These are phyloP conservation scores for Setaria italica DNA, from an alignment of 202 grass and related monocot species.

Conservation along the genomic window DNA sequence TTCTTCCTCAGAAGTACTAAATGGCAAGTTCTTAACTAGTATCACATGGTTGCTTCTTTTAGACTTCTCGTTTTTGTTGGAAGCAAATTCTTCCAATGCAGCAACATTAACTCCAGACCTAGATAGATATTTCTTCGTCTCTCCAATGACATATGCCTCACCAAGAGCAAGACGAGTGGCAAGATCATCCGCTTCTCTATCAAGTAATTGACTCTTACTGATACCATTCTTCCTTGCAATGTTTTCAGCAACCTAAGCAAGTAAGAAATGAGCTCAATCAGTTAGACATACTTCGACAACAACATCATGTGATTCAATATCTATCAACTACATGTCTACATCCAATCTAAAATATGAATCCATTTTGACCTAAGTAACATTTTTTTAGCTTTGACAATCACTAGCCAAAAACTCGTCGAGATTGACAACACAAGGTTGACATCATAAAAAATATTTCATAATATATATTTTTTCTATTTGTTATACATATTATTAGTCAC, in stretches of 20 bases:
- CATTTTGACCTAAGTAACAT: background rate
- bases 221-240: conserved; percentile 95
- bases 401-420: background rate
- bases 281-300: conserved; percentile 5
- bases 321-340: background rate
- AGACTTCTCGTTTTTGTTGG: conserved; percentile 73
- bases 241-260: conserved; percentile 83
- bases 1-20: conserved; percentile 81
- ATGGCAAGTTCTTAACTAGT: conserved; percentile 95
- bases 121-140: conserved; percentile 91
- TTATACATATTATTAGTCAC: background rate
- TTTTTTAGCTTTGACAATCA: background rate
- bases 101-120: conserved; percentile 81
- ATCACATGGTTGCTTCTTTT: conserved; percentile 98
- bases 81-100: conserved; percentile 83
- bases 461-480: background rate
- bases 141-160: conserved; percentile 82
- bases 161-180: conserved; percentile 87
- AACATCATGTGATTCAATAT: conserved; percentile 25
- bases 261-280: conserved; percentile 21
- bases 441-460: background rate
- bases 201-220: conserved; percentile 82
- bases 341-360: background rate
- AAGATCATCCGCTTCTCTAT: conserved; percentile 90
- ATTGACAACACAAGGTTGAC: background rate